phyloP scores from a whole-genome alignment of 2,329 filamentous ascomycete genomes.

The Xylariaceae sp. region DNA sequence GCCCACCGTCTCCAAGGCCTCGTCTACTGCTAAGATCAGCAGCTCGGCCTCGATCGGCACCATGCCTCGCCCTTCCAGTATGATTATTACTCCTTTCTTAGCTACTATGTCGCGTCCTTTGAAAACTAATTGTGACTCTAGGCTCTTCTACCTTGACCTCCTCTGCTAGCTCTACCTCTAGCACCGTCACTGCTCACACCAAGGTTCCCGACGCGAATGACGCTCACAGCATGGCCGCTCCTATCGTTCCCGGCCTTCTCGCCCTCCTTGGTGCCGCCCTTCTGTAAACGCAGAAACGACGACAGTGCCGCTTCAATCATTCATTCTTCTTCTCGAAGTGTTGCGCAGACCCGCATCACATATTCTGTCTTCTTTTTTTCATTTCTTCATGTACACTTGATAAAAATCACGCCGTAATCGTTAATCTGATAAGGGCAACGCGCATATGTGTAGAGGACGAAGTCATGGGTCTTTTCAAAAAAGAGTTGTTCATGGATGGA shows the following conservation, averaged over 20 bases:
- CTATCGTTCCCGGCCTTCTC: conserved; percentile 28
- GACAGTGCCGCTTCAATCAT: neutral
- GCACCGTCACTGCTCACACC: conserved; percentile 18
- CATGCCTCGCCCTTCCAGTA: conserved; percentile 13
- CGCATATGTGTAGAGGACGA: conserved; percentile 7
- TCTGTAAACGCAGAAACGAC: conserved; percentile 17
- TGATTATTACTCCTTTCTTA: neutral
- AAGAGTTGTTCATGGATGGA: neutral
- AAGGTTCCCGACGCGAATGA: conserved; percentile 28
- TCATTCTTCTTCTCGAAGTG: neutral
- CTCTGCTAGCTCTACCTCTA: conserved; percentile 18
- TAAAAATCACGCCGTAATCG: conserved; percentile 8
- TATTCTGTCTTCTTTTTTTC: neutral
- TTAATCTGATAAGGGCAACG: conserved; percentile 7
- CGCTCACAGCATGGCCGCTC: conserved; percentile 24
- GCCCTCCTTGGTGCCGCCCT: conserved; percentile 25
- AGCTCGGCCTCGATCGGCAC: neutral
- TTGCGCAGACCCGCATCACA: neutral
- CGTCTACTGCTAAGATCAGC: conserved; percentile 1
- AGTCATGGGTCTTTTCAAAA: neutral
- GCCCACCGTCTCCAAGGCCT: conserved; percentile 9
- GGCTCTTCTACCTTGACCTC: conserved; percentile 5
- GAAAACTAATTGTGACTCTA: too few relatives aligned
- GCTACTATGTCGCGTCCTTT: neutral
- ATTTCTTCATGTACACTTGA: conserved; percentile 4